A percentile compares a stretch with the other conserved stretches of the same genome.
phyloP scores from a whole-genome alignment of 1,139 yeast species.

The Pneumocystis wakefieldiae region DNA sequence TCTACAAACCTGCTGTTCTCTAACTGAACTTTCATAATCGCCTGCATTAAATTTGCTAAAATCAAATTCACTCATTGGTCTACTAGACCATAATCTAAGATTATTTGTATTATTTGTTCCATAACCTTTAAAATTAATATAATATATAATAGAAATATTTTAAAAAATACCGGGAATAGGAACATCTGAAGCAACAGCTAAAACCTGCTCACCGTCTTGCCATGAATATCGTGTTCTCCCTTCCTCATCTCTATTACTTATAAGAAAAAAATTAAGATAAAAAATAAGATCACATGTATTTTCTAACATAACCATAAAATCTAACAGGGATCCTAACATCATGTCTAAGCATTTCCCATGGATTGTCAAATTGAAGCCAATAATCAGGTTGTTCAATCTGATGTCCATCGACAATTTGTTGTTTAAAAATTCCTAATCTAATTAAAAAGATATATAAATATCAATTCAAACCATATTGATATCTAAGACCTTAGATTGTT shows the following conservation, averaged over 20 bases:
- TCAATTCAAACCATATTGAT: neutral
- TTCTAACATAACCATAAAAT: constrained; percentile 72
- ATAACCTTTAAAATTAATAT: neutral
- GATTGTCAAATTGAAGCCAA: constrained; percentile 76
- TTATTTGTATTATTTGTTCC: constrained; percentile 53
- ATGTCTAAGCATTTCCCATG: constrained; percentile 81
- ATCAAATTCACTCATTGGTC: constrained; percentile 84
- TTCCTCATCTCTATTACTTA: constrained; percentile 15
- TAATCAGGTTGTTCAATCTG: constrained; percentile 91
- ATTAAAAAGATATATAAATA: neutral
- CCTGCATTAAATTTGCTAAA: constrained; percentile 85
- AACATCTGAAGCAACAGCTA: constrained; percentile 85
- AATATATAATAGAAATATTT: constrained; percentile 10
- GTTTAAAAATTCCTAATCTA: constrained; percentile 62
- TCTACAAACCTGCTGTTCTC: constrained; percentile 47
- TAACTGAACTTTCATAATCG: constrained; percentile 74
- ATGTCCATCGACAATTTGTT: constrained; percentile 75
- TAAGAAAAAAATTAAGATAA: neutral
- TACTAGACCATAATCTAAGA: constrained; percentile 78
- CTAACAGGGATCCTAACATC: constrained; percentile 89
- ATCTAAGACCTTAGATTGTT: neutral
- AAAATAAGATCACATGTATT: constrained; percentile 27
- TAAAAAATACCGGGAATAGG: constrained; percentile 89
- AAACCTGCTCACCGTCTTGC: constrained; percentile 79
- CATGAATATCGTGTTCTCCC: constrained; percentile 42